Evolutionary conservation across 768 basidiomycete genomes (phyloP).

Genomic region (Mycena haematopus): DNA sequence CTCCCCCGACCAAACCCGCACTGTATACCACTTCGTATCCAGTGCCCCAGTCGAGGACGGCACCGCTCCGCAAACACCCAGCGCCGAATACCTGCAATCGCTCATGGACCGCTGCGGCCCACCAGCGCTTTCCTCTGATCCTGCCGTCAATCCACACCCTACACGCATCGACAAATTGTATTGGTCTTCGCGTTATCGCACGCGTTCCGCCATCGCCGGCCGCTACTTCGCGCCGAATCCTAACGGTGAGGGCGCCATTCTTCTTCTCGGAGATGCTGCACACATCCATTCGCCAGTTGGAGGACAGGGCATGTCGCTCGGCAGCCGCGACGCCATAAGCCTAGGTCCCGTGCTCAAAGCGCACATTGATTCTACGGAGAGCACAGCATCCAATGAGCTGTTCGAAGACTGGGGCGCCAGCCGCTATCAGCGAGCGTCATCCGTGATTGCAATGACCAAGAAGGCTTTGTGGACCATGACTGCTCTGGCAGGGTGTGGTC

Average conservation of each 20-base stretch:
- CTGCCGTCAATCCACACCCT: constrained; percentile 41
- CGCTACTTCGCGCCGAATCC: constrained; percentile 40
- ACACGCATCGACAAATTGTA: constrained; percentile 43
- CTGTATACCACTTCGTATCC: constrained; percentile 48
- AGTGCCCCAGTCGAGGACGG: constrained; percentile 39
- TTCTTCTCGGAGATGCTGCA: constrained; percentile 53
- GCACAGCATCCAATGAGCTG: constrained; percentile 35
- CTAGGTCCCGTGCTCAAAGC: constrained; percentile 47
- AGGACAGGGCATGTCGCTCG: constrained; percentile 65
- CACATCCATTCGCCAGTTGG: constrained; percentile 61
- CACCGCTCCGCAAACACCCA: neutral
- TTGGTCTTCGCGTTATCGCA: constrained; percentile 55
- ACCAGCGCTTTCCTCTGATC: constrained; percentile 38
- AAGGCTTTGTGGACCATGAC: constrained; percentile 32
- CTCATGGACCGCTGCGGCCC: constrained; percentile 49
- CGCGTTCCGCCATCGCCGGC: constrained; percentile 51
- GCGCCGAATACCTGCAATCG: constrained; percentile 50
- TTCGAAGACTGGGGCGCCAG: constrained; percentile 43
- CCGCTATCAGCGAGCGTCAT: constrained; percentile 47
- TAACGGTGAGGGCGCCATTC: neutral
- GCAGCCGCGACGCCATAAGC: constrained; percentile 56
- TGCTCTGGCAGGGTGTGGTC: constrained; percentile 20
- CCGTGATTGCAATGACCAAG: constrained; percentile 51
- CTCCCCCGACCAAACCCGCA: constrained; percentile 31
- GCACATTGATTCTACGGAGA: constrained; percentile 7